These are phyloP conservation scores for Leccinum laetum DNA, from an alignment of 1,284 basidiomycete species.

Conservation along the genomic window DNA sequence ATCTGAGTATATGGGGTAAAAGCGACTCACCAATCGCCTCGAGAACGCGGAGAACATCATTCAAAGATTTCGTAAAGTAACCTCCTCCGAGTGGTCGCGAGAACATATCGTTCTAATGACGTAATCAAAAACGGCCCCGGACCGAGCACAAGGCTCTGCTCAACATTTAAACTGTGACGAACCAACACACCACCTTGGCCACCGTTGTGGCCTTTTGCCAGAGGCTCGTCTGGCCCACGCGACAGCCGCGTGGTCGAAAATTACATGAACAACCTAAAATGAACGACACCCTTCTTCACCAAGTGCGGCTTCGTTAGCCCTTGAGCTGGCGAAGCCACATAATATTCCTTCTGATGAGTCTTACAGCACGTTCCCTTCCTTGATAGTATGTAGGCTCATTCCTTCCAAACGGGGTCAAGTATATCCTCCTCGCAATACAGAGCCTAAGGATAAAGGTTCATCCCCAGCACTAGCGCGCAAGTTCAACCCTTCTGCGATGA, in stretches of 20 bases:
- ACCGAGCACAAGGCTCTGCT: neutral
- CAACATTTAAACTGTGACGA: neutral
- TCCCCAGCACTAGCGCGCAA: neutral
- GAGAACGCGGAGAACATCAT: constrained; percentile 36
- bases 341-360: neutral
- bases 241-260: neutral
- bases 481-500: neutral
- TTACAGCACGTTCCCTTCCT: neutral
- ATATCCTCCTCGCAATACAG: neutral
- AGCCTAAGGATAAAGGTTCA: neutral
- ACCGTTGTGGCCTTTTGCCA: neutral
- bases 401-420: neutral
- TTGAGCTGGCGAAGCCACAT: neutral
- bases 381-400: neutral
- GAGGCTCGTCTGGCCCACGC: neutral
- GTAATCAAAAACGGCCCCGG: constrained; percentile 1
- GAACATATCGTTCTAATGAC: constrained; percentile 4
- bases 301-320: neutral
- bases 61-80: neutral
- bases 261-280: neutral
- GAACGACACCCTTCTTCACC: neutral
- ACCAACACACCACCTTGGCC: neutral
- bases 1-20: constrained; percentile 1
- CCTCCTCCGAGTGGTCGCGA: neutral
- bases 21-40: constrained; percentile 28